Conservation (phyloP, 164 flowering plant species). For the Akebia trifoliata region DNA sequence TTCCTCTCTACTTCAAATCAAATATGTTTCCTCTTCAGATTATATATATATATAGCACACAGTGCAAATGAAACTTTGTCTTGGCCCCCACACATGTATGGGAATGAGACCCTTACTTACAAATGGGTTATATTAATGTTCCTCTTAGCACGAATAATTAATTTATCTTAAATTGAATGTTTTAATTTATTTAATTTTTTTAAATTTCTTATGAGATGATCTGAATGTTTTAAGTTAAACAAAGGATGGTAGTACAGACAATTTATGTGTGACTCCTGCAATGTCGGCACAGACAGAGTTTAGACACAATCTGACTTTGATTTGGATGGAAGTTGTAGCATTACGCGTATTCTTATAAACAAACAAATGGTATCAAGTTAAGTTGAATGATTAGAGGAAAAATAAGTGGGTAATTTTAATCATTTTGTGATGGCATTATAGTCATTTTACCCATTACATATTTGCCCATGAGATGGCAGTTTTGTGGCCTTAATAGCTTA, state of each 20-base stretch:
- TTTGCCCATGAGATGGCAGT: no score
- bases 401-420: no score
- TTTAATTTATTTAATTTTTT: no score
- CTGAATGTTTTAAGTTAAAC: not conserved
- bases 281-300: slow-evolving; percentile 4
- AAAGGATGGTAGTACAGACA: no score
- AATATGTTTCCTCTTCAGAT: slow-evolving; percentile 9
- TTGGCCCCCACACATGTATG: slow-evolving; percentile 7
- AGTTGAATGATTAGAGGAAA: no score
- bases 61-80: slow-evolving; percentile 3
- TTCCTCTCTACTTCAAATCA: slow-evolving; percentile 11
- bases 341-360: not conserved
- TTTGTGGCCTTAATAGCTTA: not conserved
- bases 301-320: slow-evolving; percentile 4
- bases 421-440: no score
- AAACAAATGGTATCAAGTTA: not conserved
- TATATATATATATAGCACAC: slow-evolving; percentile 5
- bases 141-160: not conserved
- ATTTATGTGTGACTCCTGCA: no score
- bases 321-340: not conserved
- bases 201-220: no score
- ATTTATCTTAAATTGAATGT: not conserved
- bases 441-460: no score
- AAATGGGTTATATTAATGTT: not conserved
- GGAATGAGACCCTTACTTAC: slow-evolving; percentile 10